Evolutionary conservation across 2,329 filamentous ascomycete genomes (phyloP).

Genomic region (Zarea fungicola): DNA sequence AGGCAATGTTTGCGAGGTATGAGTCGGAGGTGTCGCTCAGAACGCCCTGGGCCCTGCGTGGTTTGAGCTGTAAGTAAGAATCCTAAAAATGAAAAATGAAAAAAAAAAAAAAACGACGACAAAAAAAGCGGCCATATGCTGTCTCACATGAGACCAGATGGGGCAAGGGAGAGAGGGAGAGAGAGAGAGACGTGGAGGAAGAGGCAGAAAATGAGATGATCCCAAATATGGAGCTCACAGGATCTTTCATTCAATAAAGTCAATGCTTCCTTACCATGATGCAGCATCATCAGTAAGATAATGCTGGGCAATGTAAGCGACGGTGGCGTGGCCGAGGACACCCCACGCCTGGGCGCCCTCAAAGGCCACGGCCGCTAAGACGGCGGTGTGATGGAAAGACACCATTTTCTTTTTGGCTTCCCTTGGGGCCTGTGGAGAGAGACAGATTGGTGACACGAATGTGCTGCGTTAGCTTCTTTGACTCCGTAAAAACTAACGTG

Average conservation of each 20-base stretch:
- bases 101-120: too few species aligned
- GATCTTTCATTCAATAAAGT: too few species aligned
- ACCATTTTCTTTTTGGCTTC: slow-evolving; percentile 12
- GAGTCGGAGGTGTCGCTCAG: slow-evolving; percentile 39
- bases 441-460: background rate
- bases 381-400: slow-evolving; percentile 4
- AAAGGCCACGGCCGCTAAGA: slow-evolving; percentile 13
- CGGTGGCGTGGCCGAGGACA: slow-evolving; percentile 44
- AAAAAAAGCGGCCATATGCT: too few species aligned
- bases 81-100: too few species aligned
- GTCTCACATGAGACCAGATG: too few species aligned
- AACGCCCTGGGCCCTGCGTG: slow-evolving; percentile 21
- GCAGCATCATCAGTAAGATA: slow-evolving; percentile 38
- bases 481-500: background rate
- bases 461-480: too few species aligned
- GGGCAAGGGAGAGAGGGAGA: too few species aligned
- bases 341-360: slow-evolving; percentile 32
- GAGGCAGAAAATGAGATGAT: background rate
- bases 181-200: too few species aligned
- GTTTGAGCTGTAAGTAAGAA: too few species aligned
- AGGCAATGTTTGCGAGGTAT: slow-evolving; percentile 44
- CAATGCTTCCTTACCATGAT: slow-evolving; percentile 17
- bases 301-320: slow-evolving; percentile 48
- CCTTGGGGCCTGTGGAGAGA: background rate
- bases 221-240: background rate